These are phyloP conservation scores for Calophaca sinica DNA, from an alignment of 306 rosid genomes.

Conservation along the genomic window DNA sequence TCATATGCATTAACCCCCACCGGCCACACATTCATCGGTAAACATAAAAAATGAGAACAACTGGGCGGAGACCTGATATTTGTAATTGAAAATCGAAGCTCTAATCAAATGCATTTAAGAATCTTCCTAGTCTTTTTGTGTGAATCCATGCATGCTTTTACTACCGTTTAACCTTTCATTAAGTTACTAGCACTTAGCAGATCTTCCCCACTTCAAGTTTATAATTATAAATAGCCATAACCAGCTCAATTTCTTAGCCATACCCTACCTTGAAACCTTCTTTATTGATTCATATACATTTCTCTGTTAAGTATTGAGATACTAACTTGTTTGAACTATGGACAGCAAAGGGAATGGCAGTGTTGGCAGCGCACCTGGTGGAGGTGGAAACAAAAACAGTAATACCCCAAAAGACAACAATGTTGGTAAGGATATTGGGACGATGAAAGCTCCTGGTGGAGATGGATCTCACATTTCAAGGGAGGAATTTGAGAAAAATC, in stretches of 20 bases:
- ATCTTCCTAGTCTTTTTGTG: too few species aligned
- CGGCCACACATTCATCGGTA: neutral
- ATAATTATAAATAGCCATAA: neutral
- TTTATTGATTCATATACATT: too few species aligned
- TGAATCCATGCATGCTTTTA: too few species aligned
- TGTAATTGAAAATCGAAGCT: neutral
- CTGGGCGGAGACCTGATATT: neutral
- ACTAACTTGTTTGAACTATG: neutral
- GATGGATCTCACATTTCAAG: constrained; percentile 24
- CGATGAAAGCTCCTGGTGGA: constrained; percentile 30
- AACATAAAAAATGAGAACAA: neutral
- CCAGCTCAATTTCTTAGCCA: neutral
- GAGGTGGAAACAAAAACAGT: neutral
- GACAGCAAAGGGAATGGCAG: neutral
- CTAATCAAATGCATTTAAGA: neutral
- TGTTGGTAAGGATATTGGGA: neutral
- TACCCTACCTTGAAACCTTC: neutral
- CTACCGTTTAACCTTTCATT: too few species aligned
- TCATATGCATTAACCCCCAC: neutral
- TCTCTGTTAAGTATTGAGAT: too few species aligned
- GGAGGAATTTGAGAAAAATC: constrained; percentile 23
- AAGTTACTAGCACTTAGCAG: too few species aligned
- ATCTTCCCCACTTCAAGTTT: too few species aligned
- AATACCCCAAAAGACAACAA: neutral
- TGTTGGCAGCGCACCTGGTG: neutral